Evolutionary conservation across 768 basidiomycete species (phyloP), one percentile per base, ranked within the genome.

Genomic region (Pleurotus giganteus): DNA sequence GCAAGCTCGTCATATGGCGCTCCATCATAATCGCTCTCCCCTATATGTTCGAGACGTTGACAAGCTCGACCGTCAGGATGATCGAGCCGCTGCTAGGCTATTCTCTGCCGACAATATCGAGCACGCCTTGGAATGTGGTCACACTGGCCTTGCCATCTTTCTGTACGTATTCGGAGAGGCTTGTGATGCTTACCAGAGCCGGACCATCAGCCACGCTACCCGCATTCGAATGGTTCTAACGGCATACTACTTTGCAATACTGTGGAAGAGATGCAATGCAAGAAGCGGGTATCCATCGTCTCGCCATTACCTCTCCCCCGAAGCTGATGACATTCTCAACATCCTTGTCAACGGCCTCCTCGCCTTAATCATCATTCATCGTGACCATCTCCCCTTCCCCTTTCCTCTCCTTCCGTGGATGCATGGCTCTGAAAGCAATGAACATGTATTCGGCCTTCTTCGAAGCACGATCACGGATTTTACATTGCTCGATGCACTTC

Each of bases 11-110:
- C 24, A 59, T 0, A 11, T 71, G 15, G 66, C 62, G 0, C 46
- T 47, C 7, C 13, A 12, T 21, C 43, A 47, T 8, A 26, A 39
- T 1, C 47, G 41, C 1, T 56, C 61, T 9, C 67, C 73, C 1
- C 53, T 73, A 0, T 71, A 65, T 49, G 29, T 27, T 3, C 65
- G 66, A 0, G 72, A 74, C 53, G 65, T 74, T 9, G 61, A 65
- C 19, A 67, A 68, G 37, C 36, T 69, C 0, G 71, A 74, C 47
- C 42, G 64, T 9, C 73, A 74, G 61, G 73, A 74, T 54, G 72
- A 75, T 56, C 61, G 58, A 36, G 73, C 71, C 0, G 73, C 71
- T 1, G 56, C 67, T 2, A 63, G 69, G 0, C 59, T 74, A 0
- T 72, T 72, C 56, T 71, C 69, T 9, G 65, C 68, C 3, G 57